Base-by-base conservation (phyloP, 768 basidiomycete genomes). In the Rubroboletus satanas region DNA sequence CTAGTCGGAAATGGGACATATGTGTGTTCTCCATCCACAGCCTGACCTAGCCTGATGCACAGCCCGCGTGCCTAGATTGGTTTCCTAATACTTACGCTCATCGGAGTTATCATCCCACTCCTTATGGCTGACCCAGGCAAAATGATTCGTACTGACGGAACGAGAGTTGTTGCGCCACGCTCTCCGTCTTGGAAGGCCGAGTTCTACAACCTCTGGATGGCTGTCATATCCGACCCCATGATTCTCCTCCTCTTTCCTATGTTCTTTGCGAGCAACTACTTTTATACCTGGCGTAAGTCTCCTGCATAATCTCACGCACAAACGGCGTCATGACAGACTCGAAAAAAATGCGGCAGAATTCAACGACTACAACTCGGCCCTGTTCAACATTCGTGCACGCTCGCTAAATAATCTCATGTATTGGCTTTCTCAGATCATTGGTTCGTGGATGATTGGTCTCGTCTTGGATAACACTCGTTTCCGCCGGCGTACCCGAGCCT, bases 241-340 rank as follows among this genome's bases (percentile, higher is more conserved):
- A 83, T 93, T 58, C 57, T 90, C 17, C 74, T 88, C 5, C 80
- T 90, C 29, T 87, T 91, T 74, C 90, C 90, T 23, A 87, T 90
- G 83, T 90, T 90, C 72, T 82, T 89, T 54, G 81, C 85, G 8
- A 85, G 83, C 42, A 90, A 90, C 68, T 89, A 85, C 83, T 90
- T 89, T 72, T 89, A 88, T 64, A 84, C 88, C 6, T 90, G 86
- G 85, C 87, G 87, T 87, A 56, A 49, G 63, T 62, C 18, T 6
- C 1, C 11, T 71, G 1, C 11, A 26, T 28, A 10, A 14, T 54
- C 44, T 28, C 41, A 32, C 46, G 26, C 23, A 57, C 54, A 10
- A 9, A 48, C n/a, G 2, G 14, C 14, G 6, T 45, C 15, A 7
- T 36, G 35, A 37, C n/a, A 42, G 11, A 9, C n/a, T 14, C 5